These are phyloP conservation scores for Tricholomella constricta DNA, from an alignment of 768 basidiomycete genomes.

Conservation along the genomic window DNA sequence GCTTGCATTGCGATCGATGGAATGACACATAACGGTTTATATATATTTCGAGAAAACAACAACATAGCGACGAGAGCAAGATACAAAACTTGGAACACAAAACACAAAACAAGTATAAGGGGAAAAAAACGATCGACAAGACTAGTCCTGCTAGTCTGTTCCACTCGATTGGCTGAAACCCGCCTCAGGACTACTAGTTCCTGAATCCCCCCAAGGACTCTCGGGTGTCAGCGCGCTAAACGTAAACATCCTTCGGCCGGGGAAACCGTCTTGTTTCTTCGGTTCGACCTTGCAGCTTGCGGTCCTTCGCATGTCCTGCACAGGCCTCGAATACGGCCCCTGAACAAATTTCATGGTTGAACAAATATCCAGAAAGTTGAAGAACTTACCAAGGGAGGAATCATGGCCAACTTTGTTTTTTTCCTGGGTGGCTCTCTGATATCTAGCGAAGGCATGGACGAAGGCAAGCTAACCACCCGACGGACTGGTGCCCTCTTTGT, in stretches of 20 bases:
- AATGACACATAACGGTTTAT: neutral
- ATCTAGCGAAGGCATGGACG: constrained; percentile 16
- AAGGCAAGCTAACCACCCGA: constrained; percentile 44
- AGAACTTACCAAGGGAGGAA: constrained; percentile 10
- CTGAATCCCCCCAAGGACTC: constrained; percentile 6
- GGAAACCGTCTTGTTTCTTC: constrained; percentile 7
- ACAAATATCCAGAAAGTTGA: neutral
- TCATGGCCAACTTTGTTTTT: constrained; percentile 19
- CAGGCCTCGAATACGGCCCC: constrained; percentile 19
- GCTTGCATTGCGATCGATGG: neutral
- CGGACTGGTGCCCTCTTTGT: constrained; percentile 29
- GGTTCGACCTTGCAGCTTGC: constrained; percentile 25
- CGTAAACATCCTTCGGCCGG: constrained; percentile 18
- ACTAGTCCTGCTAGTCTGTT: constrained; percentile 4
- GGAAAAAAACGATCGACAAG: neutral
- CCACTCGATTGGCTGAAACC: constrained; percentile 7
- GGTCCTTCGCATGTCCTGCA: constrained; percentile 26
- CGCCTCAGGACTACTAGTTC: constrained; percentile 8
- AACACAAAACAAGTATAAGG: constrained; percentile 5
- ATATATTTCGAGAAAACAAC: neutral
- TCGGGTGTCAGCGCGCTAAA: constrained; percentile 3
- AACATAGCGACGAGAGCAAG: constrained; percentile 15
- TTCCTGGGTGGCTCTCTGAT: constrained; percentile 23
- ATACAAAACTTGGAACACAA: constrained; percentile 9
- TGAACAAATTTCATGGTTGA: constrained; percentile 8